phyloP scores from a whole-genome alignment of 225 moss, liverwort and hornwort species.

The Bryoerythrophyllum caledonicum region DNA sequence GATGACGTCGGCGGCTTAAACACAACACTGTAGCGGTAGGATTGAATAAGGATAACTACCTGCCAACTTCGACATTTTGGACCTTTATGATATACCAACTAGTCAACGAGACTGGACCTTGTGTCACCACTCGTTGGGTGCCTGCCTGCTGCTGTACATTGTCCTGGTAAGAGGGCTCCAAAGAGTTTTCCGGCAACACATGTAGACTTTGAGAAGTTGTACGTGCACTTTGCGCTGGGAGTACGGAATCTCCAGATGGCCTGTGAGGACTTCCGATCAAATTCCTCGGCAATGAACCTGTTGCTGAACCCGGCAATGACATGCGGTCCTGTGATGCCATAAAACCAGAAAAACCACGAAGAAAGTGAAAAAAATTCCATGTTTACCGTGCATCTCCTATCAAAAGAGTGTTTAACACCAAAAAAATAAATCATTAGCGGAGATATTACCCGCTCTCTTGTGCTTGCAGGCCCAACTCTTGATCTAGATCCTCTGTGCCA shows the following conservation, averaged over 20 bases:
- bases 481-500: conserved; percentile 39
- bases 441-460: conserved; percentile 46
- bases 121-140: conserved; percentile 45
- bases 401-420: neutral
- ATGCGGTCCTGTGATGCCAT: conserved; percentile 38
- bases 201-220: conserved; percentile 37
- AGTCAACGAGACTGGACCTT: conserved; percentile 53
- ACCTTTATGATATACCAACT: conserved; percentile 61
- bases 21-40: neutral
- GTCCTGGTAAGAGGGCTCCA: conserved; percentile 50
- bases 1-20: neutral
- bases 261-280: conserved; percentile 33
- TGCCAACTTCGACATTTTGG: conserved; percentile 38
- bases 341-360: conserved; percentile 20
- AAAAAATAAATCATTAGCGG: neutral
- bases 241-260: conserved; percentile 30
- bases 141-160: conserved; percentile 39
- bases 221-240: conserved; percentile 32
- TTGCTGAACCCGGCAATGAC: conserved; percentile 39
- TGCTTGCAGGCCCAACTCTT: conserved; percentile 29
- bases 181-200: conserved; percentile 36
- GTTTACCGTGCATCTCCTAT: neutral
- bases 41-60: conserved; percentile 36
- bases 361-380: conserved; percentile 23
- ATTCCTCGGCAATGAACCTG: conserved; percentile 33